Conservation (phyloP, 2,329 filamentous ascomycete species). For the Colletotrichum filicis region DNA sequence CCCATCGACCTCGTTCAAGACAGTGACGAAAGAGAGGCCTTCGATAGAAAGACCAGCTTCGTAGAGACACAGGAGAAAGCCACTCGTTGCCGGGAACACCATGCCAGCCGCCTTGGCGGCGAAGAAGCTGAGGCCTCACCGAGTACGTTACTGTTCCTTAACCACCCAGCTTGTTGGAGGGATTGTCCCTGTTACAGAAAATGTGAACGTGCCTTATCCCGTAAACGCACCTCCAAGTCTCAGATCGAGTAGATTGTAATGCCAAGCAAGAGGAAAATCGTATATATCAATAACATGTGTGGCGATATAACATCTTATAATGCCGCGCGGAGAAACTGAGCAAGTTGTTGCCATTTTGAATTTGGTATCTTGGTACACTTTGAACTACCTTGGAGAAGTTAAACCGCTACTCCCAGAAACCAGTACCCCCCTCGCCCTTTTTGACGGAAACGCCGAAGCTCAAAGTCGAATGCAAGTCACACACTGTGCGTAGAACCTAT, state of each 20-base stretch:
- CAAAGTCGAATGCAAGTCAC: not conserved
- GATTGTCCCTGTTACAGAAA: not conserved
- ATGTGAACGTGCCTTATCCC: not conserved
- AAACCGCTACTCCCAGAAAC: constrained; percentile 13
- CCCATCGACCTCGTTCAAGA: too few species aligned
- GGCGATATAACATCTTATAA: not conserved
- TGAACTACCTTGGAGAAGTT: not conserved
- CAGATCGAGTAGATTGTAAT: not conserved
- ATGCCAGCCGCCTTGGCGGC: too few species aligned
- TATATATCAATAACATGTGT: not conserved
- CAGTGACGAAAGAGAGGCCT: too few species aligned
- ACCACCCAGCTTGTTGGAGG: too few species aligned
- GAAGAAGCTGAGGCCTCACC: too few species aligned
- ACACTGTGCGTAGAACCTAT: not conserved
- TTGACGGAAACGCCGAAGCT: not conserved
- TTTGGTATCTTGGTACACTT: constrained; percentile 32
- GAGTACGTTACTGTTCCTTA: too few species aligned
- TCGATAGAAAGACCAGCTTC: too few species aligned
- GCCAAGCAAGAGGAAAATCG: not conserved
- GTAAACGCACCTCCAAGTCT: not conserved
- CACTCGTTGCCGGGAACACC: too few species aligned
- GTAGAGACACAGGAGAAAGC: too few species aligned
- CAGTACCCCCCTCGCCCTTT: not conserved
- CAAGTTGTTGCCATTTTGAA: not conserved
- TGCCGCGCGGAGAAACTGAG: not conserved